A percentile compares a stretch with the other conserved stretches of the same genome.
These are phyloP conservation scores for Dioscorea dumetorum DNA, from an alignment of 106 monocot species.

Conservation along the genomic window DNA sequence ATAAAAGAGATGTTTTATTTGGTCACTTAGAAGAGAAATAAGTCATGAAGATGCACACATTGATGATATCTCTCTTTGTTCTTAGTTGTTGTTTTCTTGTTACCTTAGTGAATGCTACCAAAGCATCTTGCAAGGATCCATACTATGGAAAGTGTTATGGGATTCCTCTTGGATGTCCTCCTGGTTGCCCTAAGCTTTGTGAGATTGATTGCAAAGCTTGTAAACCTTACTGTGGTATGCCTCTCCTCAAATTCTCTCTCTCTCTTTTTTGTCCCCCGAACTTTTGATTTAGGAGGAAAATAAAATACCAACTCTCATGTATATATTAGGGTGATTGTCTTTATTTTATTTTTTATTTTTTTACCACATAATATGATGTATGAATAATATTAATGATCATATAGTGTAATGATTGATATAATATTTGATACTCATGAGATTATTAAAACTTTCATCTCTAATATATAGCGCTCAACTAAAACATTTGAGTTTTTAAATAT, in stretches of 20 bases:
- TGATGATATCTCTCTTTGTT: neutral
- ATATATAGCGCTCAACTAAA: neutral
- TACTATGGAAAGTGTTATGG: constrained; percentile 10
- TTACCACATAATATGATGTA: too few relatives aligned
- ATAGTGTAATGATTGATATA: too few relatives aligned
- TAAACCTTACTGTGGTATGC: constrained; percentile 26
- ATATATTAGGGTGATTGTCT: too few relatives aligned
- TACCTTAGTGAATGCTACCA: neutral
- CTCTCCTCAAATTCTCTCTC: neutral
- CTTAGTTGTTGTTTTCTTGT: neutral
- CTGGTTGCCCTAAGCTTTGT: constrained; percentile 23
- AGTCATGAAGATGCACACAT: neutral
- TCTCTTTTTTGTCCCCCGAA: neutral
- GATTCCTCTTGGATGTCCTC: constrained; percentile 17
- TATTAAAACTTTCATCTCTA: neutral
- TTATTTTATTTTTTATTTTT: too few relatives aligned
- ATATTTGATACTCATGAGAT: too few relatives aligned
- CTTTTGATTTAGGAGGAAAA: too few relatives aligned
- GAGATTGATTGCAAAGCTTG: constrained; percentile 23
- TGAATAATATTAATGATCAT: too few relatives aligned
- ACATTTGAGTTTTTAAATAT: neutral
- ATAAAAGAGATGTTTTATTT: too few relatives aligned
- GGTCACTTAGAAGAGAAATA: neutral
- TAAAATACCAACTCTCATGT: too few relatives aligned
- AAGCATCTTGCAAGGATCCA: constrained; percentile 2